Conservation (phyloP, 768 basidiomycete species). For the Amanita molliuscula region DNA sequence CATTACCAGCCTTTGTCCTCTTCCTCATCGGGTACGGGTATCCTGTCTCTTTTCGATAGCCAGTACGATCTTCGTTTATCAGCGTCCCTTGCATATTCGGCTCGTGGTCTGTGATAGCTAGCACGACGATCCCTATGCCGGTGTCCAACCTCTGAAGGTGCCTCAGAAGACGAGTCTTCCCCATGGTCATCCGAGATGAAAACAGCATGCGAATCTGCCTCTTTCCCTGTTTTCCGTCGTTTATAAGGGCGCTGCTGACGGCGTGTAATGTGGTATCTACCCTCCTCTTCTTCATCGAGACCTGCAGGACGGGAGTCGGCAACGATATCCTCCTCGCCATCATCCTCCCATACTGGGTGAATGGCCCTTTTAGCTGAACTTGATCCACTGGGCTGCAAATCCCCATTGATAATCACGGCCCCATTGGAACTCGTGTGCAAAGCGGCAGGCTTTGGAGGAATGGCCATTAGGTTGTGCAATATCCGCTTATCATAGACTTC, state of each 20-base stretch:
- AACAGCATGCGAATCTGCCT: constrained; percentile 29
- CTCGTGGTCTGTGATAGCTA: neutral
- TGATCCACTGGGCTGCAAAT: constrained; percentile 6
- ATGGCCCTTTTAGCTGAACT: constrained; percentile 15
- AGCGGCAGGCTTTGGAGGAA: constrained; percentile 19
- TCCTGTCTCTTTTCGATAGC: constrained; percentile 42
- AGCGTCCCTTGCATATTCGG: constrained; percentile 14
- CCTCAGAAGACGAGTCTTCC: constrained; percentile 11
- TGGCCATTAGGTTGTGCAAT: constrained; percentile 50
- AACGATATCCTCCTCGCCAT: constrained; percentile 22
- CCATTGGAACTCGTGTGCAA: constrained; percentile 2
- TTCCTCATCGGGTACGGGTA: constrained; percentile 15
- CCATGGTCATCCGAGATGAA: constrained; percentile 44
- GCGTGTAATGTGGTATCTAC: constrained; percentile 42
- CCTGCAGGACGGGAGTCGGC: constrained; percentile 13
- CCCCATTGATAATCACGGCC: neutral
- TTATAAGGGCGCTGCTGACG: constrained; percentile 31
- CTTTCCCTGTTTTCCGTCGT: constrained; percentile 30
- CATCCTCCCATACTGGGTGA: constrained; percentile 28
- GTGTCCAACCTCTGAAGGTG: constrained; percentile 15
- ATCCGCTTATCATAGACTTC: constrained; percentile 53
- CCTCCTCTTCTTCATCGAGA: constrained; percentile 37
- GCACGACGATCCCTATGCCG: constrained; percentile 8
- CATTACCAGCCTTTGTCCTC: constrained; percentile 9
- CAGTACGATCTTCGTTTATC: constrained; percentile 42